These are phyloP conservation scores for Globisporangium rhizosaccharum DNA, from an alignment of 352 stramenopile species.

Conservation along the genomic window DNA sequence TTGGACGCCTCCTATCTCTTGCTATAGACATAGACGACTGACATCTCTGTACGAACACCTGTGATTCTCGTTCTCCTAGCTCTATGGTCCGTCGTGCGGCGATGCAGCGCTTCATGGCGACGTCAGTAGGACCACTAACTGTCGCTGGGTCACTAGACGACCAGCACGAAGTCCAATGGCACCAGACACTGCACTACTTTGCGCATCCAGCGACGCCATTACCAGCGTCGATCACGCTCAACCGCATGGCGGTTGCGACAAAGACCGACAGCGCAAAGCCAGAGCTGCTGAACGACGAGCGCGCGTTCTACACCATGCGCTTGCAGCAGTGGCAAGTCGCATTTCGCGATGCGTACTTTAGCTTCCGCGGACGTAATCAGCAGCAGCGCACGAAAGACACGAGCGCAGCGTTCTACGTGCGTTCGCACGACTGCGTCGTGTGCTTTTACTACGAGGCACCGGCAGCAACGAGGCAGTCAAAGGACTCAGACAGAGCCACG, in stretches of 20 bases:
- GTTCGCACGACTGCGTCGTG: constrained; percentile 54
- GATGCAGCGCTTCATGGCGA: constrained; percentile 22
- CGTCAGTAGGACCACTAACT: background rate
- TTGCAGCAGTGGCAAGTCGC: constrained; percentile 61
- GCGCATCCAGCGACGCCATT: constrained; percentile 48
- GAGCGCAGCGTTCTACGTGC: constrained; percentile 41
- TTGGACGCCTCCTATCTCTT: background rate
- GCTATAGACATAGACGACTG: too few relatives aligned
- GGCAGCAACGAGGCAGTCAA: background rate
- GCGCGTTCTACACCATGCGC: constrained; percentile 51
- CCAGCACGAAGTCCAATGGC: constrained; percentile 43
- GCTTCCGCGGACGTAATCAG: constrained; percentile 24
- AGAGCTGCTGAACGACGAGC: constrained; percentile 41
- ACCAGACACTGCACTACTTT: constrained; percentile 62
- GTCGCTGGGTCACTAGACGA: background rate
- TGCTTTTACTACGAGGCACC: constrained; percentile 41
- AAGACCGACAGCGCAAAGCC: constrained; percentile 22
- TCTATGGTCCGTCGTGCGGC: constrained; percentile 31
- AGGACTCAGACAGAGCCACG: too few relatives aligned
- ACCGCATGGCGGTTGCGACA: constrained; percentile 21
- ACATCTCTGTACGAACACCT: too few relatives aligned
- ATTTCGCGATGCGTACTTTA: constrained; percentile 67
- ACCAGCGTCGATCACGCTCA: constrained; percentile 45
- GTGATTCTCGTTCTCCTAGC: constrained; percentile 6
- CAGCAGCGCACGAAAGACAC: background rate